phyloP scores from a whole-genome alignment of 2,329 filamentous ascomycete species.

The Gnomoniopsis sp. region DNA sequence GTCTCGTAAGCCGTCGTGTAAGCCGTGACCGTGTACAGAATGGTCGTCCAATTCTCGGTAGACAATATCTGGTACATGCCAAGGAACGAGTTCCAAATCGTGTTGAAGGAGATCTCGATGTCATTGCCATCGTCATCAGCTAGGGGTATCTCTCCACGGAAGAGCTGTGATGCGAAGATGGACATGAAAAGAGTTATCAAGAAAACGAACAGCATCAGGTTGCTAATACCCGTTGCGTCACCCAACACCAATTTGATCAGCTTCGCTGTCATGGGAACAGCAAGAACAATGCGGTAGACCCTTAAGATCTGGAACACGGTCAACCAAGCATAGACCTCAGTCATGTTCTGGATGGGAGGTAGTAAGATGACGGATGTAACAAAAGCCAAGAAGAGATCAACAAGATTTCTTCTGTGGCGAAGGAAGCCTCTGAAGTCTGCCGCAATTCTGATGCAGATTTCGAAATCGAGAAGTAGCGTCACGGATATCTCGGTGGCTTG shows the following conservation, averaged over 20 bases:
- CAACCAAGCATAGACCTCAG: constrained; percentile 77
- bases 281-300: constrained; percentile 87
- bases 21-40: constrained; percentile 78
- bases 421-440: constrained; percentile 82
- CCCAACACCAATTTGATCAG: constrained; percentile 86
- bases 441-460: constrained; percentile 76
- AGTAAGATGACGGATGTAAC: constrained; percentile 83
- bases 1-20: constrained; percentile 64
- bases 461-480: constrained; percentile 73
- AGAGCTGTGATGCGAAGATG: constrained; percentile 90
- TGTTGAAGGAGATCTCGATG: constrained; percentile 74
- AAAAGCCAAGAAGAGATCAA: constrained; percentile 77
- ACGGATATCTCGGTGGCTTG: constrained; percentile 69
- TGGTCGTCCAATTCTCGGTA: constrained; percentile 90
- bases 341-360: constrained; percentile 71
- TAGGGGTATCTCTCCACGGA: constrained; percentile 77
- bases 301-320: constrained; percentile 91
- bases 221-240: constrained; percentile 87
- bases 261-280: constrained; percentile 80
- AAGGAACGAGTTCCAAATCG: constrained; percentile 92
- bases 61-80: constrained; percentile 98
- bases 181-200: constrained; percentile 90
- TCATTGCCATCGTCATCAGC: constrained; percentile 58
- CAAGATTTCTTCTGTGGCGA: constrained; percentile 67
- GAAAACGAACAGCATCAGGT: constrained; percentile 95